Conservation (phyloP, 768 basidiomycete genomes). For the Albatrellus ellisii region DNA sequence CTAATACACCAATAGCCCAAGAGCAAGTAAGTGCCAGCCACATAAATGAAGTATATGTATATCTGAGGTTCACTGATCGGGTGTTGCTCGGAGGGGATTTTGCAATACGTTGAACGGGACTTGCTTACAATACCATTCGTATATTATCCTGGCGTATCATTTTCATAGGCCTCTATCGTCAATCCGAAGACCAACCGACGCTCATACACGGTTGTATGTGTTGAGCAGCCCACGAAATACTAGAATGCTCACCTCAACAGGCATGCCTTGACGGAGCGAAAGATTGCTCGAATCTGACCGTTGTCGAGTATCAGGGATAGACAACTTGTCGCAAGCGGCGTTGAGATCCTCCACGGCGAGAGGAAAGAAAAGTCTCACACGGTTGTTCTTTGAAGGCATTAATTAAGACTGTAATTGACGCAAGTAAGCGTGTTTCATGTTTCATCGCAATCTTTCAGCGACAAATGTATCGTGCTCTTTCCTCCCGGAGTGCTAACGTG, state of each 20-base stretch:
- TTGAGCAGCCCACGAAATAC: not conserved
- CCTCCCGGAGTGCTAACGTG: not conserved
- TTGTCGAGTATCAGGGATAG: conserved; percentile 4
- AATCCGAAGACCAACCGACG: not conserved
- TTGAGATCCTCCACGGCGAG: conserved; percentile 21
- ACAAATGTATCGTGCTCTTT: not conserved
- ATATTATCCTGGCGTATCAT: not conserved
- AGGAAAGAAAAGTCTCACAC: conserved; percentile 21
- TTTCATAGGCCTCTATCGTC: not conserved
- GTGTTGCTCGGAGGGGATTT: no score
- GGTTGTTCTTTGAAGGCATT: not conserved
- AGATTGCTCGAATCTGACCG: conserved; percentile 1
- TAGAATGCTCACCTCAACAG: not conserved
- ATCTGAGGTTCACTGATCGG: no score
- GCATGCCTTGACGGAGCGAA: not conserved
- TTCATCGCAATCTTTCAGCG: not conserved
- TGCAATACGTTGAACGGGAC: no score
- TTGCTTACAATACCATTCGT: no score
- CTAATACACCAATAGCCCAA: no score
- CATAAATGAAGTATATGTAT: no score
- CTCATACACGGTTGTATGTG: not conserved
- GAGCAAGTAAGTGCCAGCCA: no score
- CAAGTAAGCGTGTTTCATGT: not conserved
- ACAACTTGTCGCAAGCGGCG: conserved; percentile 20
- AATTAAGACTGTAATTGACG: not conserved